A percentile compares a stretch with the other conserved stretches of the same genome.
Evolutionary conservation across 352 stramenopile species (phyloP).

Genomic region (Phytopythium oedochilum): DNA sequence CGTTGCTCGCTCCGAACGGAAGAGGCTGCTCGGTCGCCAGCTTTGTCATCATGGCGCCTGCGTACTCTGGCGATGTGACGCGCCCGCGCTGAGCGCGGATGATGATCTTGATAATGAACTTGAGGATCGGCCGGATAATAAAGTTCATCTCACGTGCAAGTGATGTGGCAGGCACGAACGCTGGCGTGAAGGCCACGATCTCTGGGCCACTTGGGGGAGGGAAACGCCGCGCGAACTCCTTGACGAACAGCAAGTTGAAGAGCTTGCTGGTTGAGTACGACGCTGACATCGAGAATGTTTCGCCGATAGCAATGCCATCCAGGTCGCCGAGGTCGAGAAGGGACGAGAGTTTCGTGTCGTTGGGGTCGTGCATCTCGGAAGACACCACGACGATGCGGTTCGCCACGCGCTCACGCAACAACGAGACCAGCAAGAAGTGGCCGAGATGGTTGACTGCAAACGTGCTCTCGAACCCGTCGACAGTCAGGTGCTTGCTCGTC

Average conservation of each 20-base stretch:
- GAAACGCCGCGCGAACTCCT: slow-evolving; percentile 29
- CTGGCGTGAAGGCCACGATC: slow-evolving; percentile 26
- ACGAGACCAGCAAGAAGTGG: slow-evolving; percentile 28
- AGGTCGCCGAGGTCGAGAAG: no score
- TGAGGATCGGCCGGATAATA: no score
- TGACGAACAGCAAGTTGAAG: slow-evolving; percentile 38
- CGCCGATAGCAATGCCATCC: slow-evolving; percentile 5
- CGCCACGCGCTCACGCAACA: slow-evolving; percentile 7
- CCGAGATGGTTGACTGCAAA: slow-evolving; percentile 36
- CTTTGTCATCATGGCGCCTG: slow-evolving; percentile 22
- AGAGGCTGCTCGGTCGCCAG: slow-evolving; percentile 23
- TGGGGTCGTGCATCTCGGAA: slow-evolving; percentile 21
- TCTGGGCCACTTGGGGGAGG: slow-evolving; percentile 1
- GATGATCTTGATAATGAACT: no score
- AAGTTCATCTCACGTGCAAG: slow-evolving; percentile 23
- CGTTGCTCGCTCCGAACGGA: slow-evolving; percentile 19
- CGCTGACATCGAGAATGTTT: no score
- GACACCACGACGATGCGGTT: slow-evolving; percentile 31
- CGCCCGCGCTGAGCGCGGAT: no score
- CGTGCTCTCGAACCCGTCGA: slow-evolving; percentile 30
- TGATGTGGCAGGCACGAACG: slow-evolving; percentile 28
- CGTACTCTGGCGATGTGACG: slow-evolving; percentile 22
- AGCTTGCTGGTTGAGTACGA: slow-evolving; percentile 39
- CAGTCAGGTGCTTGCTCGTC: slow-evolving; percentile 8
- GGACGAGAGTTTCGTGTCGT: no score